Evolutionary conservation across 2,329 filamentous ascomycete genomes (phyloP), one percentile per base, ranked within the genome.

Genomic region (Teratosphaeria viscida): DNA sequence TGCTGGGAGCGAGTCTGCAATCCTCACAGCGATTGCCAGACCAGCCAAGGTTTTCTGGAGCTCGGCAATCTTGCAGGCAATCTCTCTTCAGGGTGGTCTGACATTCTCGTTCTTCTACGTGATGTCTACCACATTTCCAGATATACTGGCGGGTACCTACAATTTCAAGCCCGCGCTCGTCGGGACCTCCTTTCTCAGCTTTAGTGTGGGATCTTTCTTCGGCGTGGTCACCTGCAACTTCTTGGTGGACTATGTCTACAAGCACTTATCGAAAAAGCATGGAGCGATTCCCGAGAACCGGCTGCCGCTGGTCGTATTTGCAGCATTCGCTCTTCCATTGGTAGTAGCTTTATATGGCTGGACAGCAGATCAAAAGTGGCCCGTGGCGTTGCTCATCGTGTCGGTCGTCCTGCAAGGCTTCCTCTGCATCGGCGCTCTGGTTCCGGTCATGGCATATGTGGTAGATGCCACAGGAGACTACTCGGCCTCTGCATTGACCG

Each of bases 341-440:
- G 80, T 81, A 0, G 69, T 85, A 1, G 81, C 83, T 62, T 77
- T 80, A 67, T 85, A 85, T 63, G 82, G 82, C 47, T 85, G 82
- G 82, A 75, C 75, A 0, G 80, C 80, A 0, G 74, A 83, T 58
- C 72, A 71, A 1, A 71, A 73, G 37, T 64, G 74, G 0, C 80
- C 83, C 63, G 83, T 82, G 77, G 80, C 83, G 52, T 73, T 78
- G 56, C 80, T 82, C 0, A 79, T 84, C 58, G 77, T 83, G 52
- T 81, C 82, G 0, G 78, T 80, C 0, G 71, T 71, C 0, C 64
- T 84, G 0, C 78, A 83, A 58, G 76, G 77, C 7, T 75, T 74
- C 1, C 80, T 81, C 26, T 69, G 60, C 53, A 81, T 78, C 60
- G 63, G 78, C 4, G 70, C 70, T 1, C 75, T 76, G 57, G 72